Conservation (phyloP, 768 basidiomycete genomes). For the Phaffia tasmanica region DNA sequence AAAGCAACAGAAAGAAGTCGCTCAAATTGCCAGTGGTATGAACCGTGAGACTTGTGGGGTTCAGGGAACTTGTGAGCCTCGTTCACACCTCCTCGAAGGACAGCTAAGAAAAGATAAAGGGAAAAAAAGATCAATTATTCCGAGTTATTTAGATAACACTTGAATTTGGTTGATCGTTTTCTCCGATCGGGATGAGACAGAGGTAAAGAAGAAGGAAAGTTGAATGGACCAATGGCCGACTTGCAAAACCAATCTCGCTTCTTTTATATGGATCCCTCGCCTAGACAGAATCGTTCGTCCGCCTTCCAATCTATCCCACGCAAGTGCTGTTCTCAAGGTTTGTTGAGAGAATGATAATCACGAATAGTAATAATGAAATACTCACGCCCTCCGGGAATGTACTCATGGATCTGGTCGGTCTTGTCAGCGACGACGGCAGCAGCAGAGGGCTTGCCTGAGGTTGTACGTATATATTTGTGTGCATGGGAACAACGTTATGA, state of each 20-base stretch:
- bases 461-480: conserved; percentile 7
- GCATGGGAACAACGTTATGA: background rate
- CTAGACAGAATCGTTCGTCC: background rate
- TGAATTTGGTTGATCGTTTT: background rate
- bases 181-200: background rate
- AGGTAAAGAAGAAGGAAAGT: background rate
- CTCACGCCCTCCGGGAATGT: conserved; percentile 40
- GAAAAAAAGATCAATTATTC: background rate
- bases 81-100: conserved; percentile 85
- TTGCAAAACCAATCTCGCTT: background rate
- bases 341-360: background rate
- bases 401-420: conserved; percentile 29
- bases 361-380: conserved; percentile 18
- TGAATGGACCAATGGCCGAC: background rate
- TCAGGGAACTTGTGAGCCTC: conserved; percentile 84
- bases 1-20: conserved; percentile 76
- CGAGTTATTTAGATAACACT: background rate
- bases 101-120: conserved; percentile 44
- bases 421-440: background rate
- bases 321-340: background rate
- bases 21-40: conserved; percentile 88
- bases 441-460: conserved; percentile 17
- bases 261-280: background rate
- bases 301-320: background rate
- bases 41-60: conserved; percentile 58